Conservation (phyloP, 352 stramenopile species). For the Globisporangium paddicum region DNA sequence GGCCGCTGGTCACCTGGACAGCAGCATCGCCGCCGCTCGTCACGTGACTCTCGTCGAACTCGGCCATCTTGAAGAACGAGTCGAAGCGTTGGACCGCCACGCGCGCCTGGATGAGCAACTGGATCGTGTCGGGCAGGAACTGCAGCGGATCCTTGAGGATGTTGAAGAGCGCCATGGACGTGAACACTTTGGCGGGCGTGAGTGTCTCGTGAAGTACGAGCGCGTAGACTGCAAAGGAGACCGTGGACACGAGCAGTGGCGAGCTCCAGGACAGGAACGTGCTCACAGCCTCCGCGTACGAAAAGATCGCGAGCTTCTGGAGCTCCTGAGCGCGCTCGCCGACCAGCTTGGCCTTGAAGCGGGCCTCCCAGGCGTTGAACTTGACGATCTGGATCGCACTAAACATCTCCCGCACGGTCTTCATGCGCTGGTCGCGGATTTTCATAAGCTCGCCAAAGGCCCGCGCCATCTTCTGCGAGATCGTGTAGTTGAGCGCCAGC, state of each 20-base stretch:
- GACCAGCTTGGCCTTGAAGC: not conserved
- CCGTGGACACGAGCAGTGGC: not conserved
- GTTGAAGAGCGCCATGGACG: not conserved
- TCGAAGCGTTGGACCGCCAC: constrained; percentile 31
- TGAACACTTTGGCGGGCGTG: not conserved
- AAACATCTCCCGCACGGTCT: not conserved
- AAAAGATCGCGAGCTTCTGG: not conserved
- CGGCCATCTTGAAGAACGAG: constrained; percentile 25
- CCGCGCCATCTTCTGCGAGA: not conserved
- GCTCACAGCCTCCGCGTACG: too few relatives aligned
- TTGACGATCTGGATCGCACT: not conserved
- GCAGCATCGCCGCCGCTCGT: too few relatives aligned
- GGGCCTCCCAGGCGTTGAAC: not conserved
- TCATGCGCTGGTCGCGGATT: not conserved
- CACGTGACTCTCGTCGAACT: too few relatives aligned
- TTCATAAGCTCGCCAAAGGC: not conserved
- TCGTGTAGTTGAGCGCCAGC: not conserved
- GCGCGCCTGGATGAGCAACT: constrained; percentile 30
- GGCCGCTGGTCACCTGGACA: too few relatives aligned
- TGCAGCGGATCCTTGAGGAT: not conserved
- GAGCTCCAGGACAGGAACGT: not conserved
- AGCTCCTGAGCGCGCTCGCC: not conserved
- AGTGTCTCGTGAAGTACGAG: not conserved
- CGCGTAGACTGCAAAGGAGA: not conserved
- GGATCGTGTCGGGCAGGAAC: not conserved